Percentiles rank a stretch among this genome's conserved stretches.
Evolutionary conservation across 805 yeast species (phyloP).

Genomic region (Phaffomyces thermotolerans): DNA sequence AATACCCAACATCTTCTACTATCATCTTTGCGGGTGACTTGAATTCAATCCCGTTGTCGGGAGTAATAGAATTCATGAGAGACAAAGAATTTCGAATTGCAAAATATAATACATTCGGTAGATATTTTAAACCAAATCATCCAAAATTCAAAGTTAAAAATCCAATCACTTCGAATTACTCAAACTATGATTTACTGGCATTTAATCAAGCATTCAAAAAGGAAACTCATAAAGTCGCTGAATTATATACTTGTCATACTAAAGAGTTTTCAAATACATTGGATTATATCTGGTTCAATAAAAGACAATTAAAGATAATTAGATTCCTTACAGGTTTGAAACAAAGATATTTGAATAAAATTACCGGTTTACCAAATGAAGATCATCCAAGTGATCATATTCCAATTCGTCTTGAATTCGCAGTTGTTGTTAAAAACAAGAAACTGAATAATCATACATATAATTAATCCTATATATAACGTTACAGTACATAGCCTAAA

Average conservation of each 20-base stretch:
- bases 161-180: conserved; percentile 24
- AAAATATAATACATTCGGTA: conserved; percentile 17
- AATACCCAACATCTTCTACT: conserved; percentile 22
- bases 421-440: conserved; percentile 4
- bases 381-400: conserved; percentile 42
- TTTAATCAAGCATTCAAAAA: conserved; percentile 1
- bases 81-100: conserved; percentile 19
- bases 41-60: conserved; percentile 44
- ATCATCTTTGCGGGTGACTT: conserved; percentile 50
- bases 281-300: conserved; percentile 52
- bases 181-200: conserved; percentile 24
- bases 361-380: conserved; percentile 45
- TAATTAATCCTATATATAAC: too few relatives aligned
- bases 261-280: conserved; percentile 43
- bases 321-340: conserved; percentile 48
- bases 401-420: conserved; percentile 22
- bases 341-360: conserved; percentile 24
- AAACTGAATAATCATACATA: too few relatives aligned
- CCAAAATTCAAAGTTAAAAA: conserved; percentile 24
- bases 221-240: conserved; percentile 4
- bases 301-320: conserved; percentile 30
- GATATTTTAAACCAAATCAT: conserved; percentile 9
- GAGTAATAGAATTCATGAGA: conserved; percentile 39
- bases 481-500: too few relatives aligned
- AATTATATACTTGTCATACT: conserved; percentile 38